These are phyloP conservation scores for Pneumocystis sp. DNA, from an alignment of 1,139 yeast species.

Conservation along the genomic window DNA sequence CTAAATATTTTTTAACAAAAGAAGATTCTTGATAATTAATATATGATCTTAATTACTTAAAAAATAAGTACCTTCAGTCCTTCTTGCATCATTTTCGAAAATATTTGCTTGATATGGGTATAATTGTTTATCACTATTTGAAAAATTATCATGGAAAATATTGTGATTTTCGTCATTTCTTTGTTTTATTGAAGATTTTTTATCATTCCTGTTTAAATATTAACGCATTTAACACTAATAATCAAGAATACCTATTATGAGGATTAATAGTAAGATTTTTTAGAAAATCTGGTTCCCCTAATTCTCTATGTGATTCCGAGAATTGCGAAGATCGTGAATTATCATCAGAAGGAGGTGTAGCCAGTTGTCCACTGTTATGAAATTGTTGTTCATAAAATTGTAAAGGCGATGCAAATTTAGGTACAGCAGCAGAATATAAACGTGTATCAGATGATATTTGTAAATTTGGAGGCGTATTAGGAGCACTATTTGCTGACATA, in stretches of 20 bases:
- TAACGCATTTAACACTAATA: neutral
- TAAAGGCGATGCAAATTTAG: neutral
- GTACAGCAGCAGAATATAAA: neutral
- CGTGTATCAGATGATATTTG: neutral
- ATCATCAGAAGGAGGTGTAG: neutral
- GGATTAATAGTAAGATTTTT: neutral
- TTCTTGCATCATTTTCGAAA: neutral
- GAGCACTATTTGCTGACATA: neutral
- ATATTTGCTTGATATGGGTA: neutral
- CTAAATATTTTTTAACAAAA: conserved; percentile 13
- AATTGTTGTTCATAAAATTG: neutral
- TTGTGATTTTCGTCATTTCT: neutral
- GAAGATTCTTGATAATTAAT: neutral
- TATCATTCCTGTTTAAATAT: neutral
- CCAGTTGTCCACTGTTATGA: neutral
- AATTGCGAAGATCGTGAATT: neutral
- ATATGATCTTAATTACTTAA: neutral
- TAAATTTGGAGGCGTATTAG: neutral
- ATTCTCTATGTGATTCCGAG: neutral
- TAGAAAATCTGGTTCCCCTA: neutral
- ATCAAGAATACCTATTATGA: neutral
- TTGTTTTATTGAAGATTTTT: neutral
- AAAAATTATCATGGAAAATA: neutral
- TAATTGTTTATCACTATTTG: neutral
- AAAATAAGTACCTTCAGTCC: neutral